Evolutionary conservation across 345 rosid species (phyloP), one percentile per base, ranked within the genome.

Genomic region (Salix udensis): DNA sequence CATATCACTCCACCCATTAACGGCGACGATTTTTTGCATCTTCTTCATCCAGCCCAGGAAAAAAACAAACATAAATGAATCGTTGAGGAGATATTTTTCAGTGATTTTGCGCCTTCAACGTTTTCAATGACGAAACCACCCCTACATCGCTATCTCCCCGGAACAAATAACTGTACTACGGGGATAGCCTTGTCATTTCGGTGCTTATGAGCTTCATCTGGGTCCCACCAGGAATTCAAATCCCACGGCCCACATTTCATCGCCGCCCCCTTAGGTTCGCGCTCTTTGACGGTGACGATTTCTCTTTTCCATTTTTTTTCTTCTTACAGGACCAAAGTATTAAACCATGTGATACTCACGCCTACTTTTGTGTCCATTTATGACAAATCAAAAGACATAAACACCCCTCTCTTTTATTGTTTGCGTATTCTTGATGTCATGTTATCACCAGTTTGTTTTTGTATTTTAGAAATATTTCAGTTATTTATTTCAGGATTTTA

Each of bases 231-330:
- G 5, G 65, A 71, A 82, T 77, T 85, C 71, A 82, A 72, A 74
- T 70, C 87, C 65, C 42, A 46, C 65, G 86, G 85, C 79, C 74
- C 81, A 84, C 34, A 42, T 62, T 34, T 67, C 78, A 64, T 60
- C 75, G 77, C 75, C 72, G 65, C 79, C 74, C 74, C 52, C 74
- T 65, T 65, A 31, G 72, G 72, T 83, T 87, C 81, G 84, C 79
- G 81, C 85, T 72, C 78, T 81, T 81, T 37, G 81, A 82, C 87
- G 82, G 87, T 75, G 87, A 76, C 55, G 80, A 61, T 72, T 75
- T 53, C 65, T 52, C 23, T 19, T 37, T 68, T 62, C 16, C 31
- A 4, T 76, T 68, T 24, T 37, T 28, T 8, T 55, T 19, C 5
- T 12, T 9, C 9, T 14, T 10, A 19, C 10, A 30, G 42, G 9